Percentiles rank a stretch among this genome's conserved stretches.
Evolutionary conservation across 371 early-diverging fungal genomes (phyloP).

Genomic region (Rhizopus stolonifer): DNA sequence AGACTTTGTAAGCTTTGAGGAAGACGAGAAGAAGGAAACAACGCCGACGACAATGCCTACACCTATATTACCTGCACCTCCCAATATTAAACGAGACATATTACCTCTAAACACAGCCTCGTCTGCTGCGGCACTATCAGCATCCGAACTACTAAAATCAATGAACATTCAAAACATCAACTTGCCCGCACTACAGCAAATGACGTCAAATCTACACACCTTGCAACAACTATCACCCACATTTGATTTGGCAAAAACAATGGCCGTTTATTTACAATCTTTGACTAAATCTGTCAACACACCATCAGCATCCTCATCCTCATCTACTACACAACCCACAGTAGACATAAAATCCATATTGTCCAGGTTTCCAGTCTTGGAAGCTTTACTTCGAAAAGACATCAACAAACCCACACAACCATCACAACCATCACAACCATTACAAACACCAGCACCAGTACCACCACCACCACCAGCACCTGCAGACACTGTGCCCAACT

Average conservation of each 20-base stretch:
- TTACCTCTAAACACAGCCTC: conserved; percentile 3
- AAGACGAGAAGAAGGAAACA: conserved; percentile 37
- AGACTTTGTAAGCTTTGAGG: conserved; percentile 52
- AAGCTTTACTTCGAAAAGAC: too few species aligned
- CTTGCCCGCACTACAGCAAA: conserved; percentile 43
- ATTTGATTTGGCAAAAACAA: conserved; percentile 37
- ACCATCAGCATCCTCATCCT: conserved; percentile 6
- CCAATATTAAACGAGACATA: conserved; percentile 1
- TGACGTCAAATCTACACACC: conserved; percentile 39
- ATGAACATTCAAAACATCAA: conserved; percentile 42
- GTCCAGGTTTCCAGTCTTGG: too few species aligned
- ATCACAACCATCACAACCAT: too few species aligned
- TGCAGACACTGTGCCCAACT: too few species aligned
- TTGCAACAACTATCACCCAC: conserved; percentile 36
- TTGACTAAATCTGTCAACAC: conserved; percentile 24
- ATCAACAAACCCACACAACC: too few species aligned
- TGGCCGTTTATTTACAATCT: conserved; percentile 43
- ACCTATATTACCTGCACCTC: conserved; percentile 3
- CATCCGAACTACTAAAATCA: conserved; percentile 33
- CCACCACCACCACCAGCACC: not conserved
- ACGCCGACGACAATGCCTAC: conserved; percentile 16
- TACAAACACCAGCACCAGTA: too few species aligned
- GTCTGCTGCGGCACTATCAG: conserved; percentile 7
- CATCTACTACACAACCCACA: too few species aligned
- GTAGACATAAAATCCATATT: conserved; percentile 42